Conservation (phyloP, 768 basidiomycete species). For the Lentinula boryana region DNA sequence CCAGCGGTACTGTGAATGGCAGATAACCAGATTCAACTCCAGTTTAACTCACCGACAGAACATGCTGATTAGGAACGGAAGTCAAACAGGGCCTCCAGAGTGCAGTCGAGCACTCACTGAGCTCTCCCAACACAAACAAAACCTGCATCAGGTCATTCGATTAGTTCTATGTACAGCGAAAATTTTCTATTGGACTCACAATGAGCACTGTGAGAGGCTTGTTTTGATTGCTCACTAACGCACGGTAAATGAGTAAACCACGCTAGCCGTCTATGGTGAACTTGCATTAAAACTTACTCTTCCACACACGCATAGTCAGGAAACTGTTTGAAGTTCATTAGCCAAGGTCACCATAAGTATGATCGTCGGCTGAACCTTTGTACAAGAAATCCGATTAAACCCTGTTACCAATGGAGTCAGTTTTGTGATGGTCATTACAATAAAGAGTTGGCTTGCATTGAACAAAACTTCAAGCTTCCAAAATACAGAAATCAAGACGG, state of each 20-base stretch:
- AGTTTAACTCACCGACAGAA: conserved; percentile 29
- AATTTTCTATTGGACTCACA: conserved; percentile 22
- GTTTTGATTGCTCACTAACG: conserved; percentile 44
- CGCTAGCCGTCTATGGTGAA: not conserved
- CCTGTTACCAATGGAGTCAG: conserved; percentile 21
- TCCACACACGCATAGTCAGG: conserved; percentile 37
- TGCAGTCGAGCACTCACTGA: conserved; percentile 28
- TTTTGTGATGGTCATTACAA: not conserved
- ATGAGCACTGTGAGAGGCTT: conserved; percentile 33
- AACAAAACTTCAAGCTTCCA: conserved; percentile 50
- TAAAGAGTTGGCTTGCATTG: conserved; percentile 30
- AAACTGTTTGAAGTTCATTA: conserved; percentile 21
- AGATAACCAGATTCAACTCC: not conserved
- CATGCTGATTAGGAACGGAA: conserved; percentile 13
- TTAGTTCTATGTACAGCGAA: not conserved
- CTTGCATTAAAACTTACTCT: conserved; percentile 24
- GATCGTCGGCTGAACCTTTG: conserved; percentile 32
- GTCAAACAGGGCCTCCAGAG: not conserved
- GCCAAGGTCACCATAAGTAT: not conserved
- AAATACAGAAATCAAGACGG: not conserved
- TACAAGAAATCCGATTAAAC: conserved; percentile 49
- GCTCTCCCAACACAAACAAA: conserved; percentile 41
- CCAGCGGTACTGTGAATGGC: conserved; percentile 1
- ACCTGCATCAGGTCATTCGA: conserved; percentile 19
- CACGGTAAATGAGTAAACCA: not conserved